Conservation (phyloP, 257 asterid species). For the Apocynum venetum region DNA sequence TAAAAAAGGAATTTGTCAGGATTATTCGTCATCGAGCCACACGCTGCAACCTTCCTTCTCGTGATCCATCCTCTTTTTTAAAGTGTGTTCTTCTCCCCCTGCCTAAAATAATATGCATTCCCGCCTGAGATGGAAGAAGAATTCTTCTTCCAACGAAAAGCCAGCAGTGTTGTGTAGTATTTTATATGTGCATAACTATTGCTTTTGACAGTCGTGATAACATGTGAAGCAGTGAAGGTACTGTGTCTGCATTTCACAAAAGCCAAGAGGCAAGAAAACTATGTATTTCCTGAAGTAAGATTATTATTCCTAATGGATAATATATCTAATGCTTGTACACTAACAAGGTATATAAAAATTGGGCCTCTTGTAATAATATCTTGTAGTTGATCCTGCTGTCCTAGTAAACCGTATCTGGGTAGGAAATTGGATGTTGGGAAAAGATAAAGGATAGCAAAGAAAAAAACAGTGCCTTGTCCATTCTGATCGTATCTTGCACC, state of each 20-base stretch:
- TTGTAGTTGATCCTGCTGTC: not conserved
- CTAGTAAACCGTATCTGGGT: not conserved
- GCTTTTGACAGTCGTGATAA: conserved; percentile 31
- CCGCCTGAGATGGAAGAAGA: conserved; percentile 20
- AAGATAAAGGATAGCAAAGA: not conserved
- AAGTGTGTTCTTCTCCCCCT: not conserved
- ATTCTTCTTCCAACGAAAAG: conserved; percentile 12
- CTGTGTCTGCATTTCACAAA: conserved; percentile 14
- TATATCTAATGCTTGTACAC: conserved; percentile 2
- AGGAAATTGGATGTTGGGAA: not conserved
- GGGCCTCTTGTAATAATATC: not conserved
- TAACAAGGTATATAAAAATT: not conserved
- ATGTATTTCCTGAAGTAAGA: not conserved
- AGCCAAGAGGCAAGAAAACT: conserved; percentile 18
- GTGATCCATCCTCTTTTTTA: conserved; percentile 11
- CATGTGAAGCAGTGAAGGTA: conserved; percentile 50
- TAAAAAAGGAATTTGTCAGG: conserved; percentile 25
- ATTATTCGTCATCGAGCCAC: conserved; percentile 63
- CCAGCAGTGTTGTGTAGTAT: conserved; percentile 14
- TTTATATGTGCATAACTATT: conserved; percentile 24
- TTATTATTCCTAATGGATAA: conserved; percentile 5
- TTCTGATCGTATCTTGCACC: conserved; percentile 4
- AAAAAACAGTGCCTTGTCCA: conserved; percentile 1
- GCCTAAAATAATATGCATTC: conserved; percentile 3
- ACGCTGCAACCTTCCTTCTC: conserved; percentile 28